Conservation (phyloP, 2,329 filamentous ascomycete genomes). For the Chaetomium strumarium region DNA sequence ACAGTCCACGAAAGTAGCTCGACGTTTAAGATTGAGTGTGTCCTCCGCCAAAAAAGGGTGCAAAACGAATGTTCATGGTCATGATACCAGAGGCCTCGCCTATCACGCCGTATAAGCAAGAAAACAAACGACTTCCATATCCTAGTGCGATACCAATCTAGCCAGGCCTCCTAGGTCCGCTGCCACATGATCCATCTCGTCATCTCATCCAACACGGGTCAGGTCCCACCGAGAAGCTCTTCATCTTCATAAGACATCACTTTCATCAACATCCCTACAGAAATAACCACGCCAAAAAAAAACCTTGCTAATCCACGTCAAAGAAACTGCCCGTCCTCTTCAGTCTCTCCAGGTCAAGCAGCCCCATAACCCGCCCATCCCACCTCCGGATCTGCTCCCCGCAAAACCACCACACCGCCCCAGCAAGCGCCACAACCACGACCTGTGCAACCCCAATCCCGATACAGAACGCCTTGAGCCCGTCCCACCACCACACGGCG, state of each 20-base stretch:
- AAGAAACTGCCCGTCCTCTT: constrained; percentile 36
- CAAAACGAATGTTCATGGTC: too few relatives aligned
- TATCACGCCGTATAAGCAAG: too few relatives aligned
- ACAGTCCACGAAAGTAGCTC: too few relatives aligned
- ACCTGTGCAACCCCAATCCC: constrained; percentile 40
- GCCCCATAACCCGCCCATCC: constrained; percentile 43
- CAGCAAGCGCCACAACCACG: constrained; percentile 31
- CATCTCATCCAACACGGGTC: background rate
- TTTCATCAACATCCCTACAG: background rate
- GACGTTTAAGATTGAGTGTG: too few relatives aligned
- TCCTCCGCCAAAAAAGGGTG: too few relatives aligned
- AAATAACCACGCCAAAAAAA: background rate
- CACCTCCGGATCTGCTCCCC: constrained; percentile 37
- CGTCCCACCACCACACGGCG: constrained; percentile 24
- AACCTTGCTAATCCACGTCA: constrained; percentile 18
- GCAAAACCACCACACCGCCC: constrained; percentile 36
- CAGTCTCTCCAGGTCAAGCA: constrained; percentile 40
- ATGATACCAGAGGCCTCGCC: too few relatives aligned
- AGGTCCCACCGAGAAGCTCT: background rate
- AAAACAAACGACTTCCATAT: too few relatives aligned
- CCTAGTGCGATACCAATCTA: background rate
- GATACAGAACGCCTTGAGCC: constrained; percentile 35
- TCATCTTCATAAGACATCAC: background rate
- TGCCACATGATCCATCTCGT: too few relatives aligned
- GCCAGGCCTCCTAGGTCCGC: background rate